Evolutionary conservation across 139 green algal genomes (phyloP), one percentile per base, ranked within the genome.

Genomic region (Chlorella sp.): DNA sequence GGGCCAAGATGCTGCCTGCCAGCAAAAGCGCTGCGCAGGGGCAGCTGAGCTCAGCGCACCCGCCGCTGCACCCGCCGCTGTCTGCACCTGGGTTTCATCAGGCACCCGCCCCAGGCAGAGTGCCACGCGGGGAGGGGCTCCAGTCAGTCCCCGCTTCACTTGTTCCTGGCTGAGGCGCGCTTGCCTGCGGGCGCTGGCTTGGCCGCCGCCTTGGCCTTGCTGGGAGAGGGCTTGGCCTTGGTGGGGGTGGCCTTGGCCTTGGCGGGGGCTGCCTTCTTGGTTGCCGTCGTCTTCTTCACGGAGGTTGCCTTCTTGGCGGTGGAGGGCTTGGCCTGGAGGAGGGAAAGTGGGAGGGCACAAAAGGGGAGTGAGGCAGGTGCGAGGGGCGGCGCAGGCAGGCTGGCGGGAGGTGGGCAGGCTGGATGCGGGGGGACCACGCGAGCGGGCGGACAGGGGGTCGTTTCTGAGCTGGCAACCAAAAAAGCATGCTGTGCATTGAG

Each of bases 191-290:
- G 57, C 30, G 37, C 71, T 22, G 71, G 16, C 71, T 82, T 48
- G 24, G 42, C 69, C 32, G 85, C 85, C 37, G 85, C 85, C 32
- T 77, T 40, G 84, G 66, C 66, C 84, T 81, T 88, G 84, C 34
- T 77, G 37, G 68, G 26, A 2, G 83, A 40, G 57, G 36, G 32
- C 68, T 88, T 82, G 36, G 37, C 32, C 81, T 32, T 37, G 30
- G 60, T 61, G 1, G 82, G 34, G 1, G 82, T 36, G 3, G 82
- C 34, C 82, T 87, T 76, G 60, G 60, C 24, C 82, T 77, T 87
- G 60, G 61, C 18, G 16, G 79, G 22, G 30, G 79, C 79, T 0
- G 42, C 79, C 30, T 37, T 64, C 79, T 85, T 86, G 82, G 57
- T 86, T 34, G 57, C 60, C 26, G 57, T 86, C 57, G 57, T 86